Evolutionary conservation across 306 rosid species (phyloP).

Genomic region (Psophocarpus tetragonolobus): DNA sequence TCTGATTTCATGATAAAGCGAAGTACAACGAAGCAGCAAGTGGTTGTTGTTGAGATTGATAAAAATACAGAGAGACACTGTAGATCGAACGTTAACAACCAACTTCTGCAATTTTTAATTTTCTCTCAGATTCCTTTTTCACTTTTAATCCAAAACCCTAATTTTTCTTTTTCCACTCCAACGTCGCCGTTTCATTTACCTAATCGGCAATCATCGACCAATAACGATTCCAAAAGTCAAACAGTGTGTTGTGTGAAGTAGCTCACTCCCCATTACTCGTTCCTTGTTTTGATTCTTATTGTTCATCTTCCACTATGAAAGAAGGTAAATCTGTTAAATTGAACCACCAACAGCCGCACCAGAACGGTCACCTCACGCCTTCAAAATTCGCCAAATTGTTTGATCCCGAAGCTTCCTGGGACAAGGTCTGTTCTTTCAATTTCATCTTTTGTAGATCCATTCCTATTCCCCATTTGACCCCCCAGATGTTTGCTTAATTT

Average conservation of each 20-base stretch:
- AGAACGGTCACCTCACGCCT: conserved; percentile 88
- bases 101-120: neutral
- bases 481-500: neutral
- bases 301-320: conserved; percentile 58
- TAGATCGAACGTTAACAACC: neutral
- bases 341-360: conserved; percentile 65
- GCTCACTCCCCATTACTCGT: neutral
- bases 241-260: conserved; percentile 10
- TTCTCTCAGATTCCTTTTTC: neutral
- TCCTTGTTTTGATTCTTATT: neutral
- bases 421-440: conserved; percentile 61
- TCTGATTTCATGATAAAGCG: neutral
- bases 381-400: conserved; percentile 87
- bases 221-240: conserved; percentile 6
- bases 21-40: neutral
- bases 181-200: neutral
- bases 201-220: neutral
- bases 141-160: conserved; percentile 50
- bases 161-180: neutral
- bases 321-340: conserved; percentile 75
- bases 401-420: conserved; percentile 99
- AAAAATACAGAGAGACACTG: neutral
- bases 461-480: neutral
- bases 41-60: neutral
- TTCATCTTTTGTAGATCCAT: conserved; percentile 8